Evolutionary conservation across 2,329 filamentous ascomycete species (phyloP).

Genomic region (Colletotrichum godetiae): DNA sequence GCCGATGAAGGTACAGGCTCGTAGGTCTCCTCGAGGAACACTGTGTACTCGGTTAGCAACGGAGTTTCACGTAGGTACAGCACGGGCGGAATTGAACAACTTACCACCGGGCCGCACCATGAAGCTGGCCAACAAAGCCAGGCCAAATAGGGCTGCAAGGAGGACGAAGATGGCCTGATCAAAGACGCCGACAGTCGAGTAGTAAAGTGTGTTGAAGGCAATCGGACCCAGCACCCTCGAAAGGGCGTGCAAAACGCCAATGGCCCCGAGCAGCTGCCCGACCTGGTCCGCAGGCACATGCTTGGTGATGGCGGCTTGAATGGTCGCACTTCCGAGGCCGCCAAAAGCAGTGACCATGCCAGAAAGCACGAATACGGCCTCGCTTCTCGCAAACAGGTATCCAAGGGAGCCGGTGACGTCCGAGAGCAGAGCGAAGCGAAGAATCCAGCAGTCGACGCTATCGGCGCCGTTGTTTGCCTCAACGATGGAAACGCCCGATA

Average conservation of each 20-base stretch:
- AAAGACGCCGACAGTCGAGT: conserved; percentile 79
- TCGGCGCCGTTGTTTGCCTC: conserved; percentile 78
- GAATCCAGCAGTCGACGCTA: conserved; percentile 78
- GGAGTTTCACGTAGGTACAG: rapidly evolving
- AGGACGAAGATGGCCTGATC: conserved; percentile 87
- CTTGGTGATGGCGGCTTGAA: conserved; percentile 88
- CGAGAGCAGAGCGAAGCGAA: conserved; percentile 79
- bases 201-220: conserved; percentile 88
- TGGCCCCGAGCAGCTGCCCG: conserved; percentile 89
- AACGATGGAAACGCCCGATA: conserved; percentile 46
- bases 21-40: conserved; percentile 31
- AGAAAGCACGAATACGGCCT: conserved; percentile 74
- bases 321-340: conserved; percentile 85
- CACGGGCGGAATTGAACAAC: conserved; percentile 46
- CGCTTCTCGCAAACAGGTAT: conserved; percentile 74
- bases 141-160: conserved; percentile 72
- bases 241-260: conserved; percentile 86
- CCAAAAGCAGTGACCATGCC: conserved; percentile 82
- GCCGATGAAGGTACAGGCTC: conserved; percentile 8
- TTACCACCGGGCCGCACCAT: conserved; percentile 80
- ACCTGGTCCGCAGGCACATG: conserved; percentile 86
- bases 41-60: conserved; percentile 14
- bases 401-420: conserved; percentile 82
- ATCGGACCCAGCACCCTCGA: conserved; percentile 83
- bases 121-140: conserved; percentile 75